Base-by-base conservation (phyloP, 331 rosid species). In the Cydonia oblonga region DNA sequence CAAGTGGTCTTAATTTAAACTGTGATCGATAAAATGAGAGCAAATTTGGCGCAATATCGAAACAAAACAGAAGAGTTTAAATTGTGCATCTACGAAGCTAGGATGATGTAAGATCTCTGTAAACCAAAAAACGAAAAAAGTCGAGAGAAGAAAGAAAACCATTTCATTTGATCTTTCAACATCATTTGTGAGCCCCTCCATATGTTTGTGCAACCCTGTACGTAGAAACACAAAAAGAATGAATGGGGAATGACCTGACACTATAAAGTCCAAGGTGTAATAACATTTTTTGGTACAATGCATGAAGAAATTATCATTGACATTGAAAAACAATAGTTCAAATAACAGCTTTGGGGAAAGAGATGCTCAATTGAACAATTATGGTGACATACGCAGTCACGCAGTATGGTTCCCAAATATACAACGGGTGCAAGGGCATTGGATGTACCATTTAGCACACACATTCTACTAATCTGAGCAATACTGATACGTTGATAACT, bases 161-260 rank as follows among this genome's bases (percentile, higher is more conserved):
- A 83, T 85, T 89, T 93, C 97, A 69, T 85, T 84, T 73, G 97
- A 93, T 89, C 97, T 85, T 79, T 91, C 98, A 60, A 86, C 95
- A 59, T 93, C 98, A 91, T 93, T 87, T 59, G 97, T 76, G 78
- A 91, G 80, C 69, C 90, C 97, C 44, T 86, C 97, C 96, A 87
- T 87, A 70, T 80, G 90, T 56, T 83, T 84, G 84, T 80, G 87
- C 81, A 91, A 80, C 67, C 89, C 98, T 93, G 86, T 64, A 81
- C 57, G 72, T 8, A 38, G 64, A 58, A 58, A 58, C 38, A 24
- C 26, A 38, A 18, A 30, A 53, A 64, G 44, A 83, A 66, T 20
- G 58, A 52, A 52, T 12, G 14, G 20, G 10, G 58, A 52, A 18
- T 19, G 58, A 52, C 58, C 24, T 52, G 11, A 52, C 22, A 51